phyloP scores from a whole-genome alignment of 2,329 filamentous ascomycete species.

The Coccinonectria pachysandricola region DNA sequence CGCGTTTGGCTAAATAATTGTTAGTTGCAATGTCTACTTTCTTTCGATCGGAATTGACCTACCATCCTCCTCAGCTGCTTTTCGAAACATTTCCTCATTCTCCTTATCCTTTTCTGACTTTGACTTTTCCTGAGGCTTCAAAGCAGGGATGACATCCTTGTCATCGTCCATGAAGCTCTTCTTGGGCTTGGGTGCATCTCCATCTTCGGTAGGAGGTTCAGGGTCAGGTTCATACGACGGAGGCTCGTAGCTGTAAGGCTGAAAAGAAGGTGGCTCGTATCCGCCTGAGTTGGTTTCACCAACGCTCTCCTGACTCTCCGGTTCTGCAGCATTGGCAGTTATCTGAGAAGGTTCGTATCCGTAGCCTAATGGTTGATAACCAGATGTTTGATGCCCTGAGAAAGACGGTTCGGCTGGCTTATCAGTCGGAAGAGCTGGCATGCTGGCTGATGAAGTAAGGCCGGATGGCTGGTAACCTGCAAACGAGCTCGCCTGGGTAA shows the following conservation, averaged over 20 bases:
- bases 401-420: slow-evolving; percentile 9
- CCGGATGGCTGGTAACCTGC: slow-evolving; percentile 21
- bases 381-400: too few relatives aligned
- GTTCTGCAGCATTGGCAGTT: slow-evolving; percentile 11
- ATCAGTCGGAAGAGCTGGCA: slow-evolving; percentile 7
- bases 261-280: slow-evolving; percentile 54
- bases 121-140: slow-evolving; percentile 43
- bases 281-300: slow-evolving; percentile 28
- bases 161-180: slow-evolving; percentile 77
- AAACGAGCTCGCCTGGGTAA: slow-evolving; percentile 10
- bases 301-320: slow-evolving; percentile 7
- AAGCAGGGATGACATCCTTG: slow-evolving; percentile 55
- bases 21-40: too few relatives aligned
- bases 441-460: slow-evolving; percentile 15
- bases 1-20: slow-evolving; percentile 45
- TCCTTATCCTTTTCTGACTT: slow-evolving; percentile 64
- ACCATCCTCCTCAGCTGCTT: slow-evolving; percentile 69
- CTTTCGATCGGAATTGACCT: slow-evolving; percentile 24
- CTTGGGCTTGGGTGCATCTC: slow-evolving; percentile 48
- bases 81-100: slow-evolving; percentile 76
- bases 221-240: slow-evolving; percentile 45
- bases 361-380: slow-evolving; percentile 38
- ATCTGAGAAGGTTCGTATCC: slow-evolving; percentile 41
- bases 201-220: slow-evolving; percentile 28
- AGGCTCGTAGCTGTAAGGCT: slow-evolving; percentile 48